Base-by-base conservation (phyloP, 192 early-diverging fungal species). In the Spinellus fusiger region DNA sequence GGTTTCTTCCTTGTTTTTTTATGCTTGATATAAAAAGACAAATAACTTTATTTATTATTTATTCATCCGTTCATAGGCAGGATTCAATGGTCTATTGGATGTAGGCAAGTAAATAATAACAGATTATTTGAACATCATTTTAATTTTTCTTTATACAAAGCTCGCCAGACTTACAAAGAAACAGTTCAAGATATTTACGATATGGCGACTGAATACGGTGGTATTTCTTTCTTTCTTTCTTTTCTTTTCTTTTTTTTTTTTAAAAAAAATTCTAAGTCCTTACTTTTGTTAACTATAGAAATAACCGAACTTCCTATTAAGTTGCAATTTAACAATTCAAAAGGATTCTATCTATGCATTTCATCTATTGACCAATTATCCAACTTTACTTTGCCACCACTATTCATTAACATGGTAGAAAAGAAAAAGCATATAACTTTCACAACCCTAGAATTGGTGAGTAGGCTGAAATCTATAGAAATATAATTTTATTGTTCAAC, bases 21-120 rank as follows among this genome's bases (percentile, higher is more conserved):
- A 4, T 44, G n/a, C n/a, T 15, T 71, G 20, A 16, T 56, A 23
- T 56, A 38, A 31, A 28, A 49, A 16, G 37, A 9, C 25, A n/a
- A 4, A 28, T 26, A 40, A 2, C 18, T 3, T n/a, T 44, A 12
- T n/a, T 44, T n/a, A 5, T 12, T 12, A 5, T 44, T 12, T 44
- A 10, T 2, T 44, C 10, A n/a, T 44, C 1, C 13, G 13, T 37
- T 5, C 48, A 37, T 49, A 85, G 81, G 80, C 87, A 22, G 88
- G 91, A 3, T 79, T 87, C 13, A 92, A 89, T 65, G 88, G 90
- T 1, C 79, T 95, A 32, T 80, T 96, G 20, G 94, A 96, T 67
- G 88, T 95, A 28, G 86, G 84, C 73, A 81, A 69, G 76, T 67
- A 9, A 49, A 26, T 57, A 15, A 5, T 29, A 8, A 28, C 25